These are phyloP conservation scores for Kregervanrija delftensis DNA, from an alignment of 805 yeast genomes.

Conservation along the genomic window DNA sequence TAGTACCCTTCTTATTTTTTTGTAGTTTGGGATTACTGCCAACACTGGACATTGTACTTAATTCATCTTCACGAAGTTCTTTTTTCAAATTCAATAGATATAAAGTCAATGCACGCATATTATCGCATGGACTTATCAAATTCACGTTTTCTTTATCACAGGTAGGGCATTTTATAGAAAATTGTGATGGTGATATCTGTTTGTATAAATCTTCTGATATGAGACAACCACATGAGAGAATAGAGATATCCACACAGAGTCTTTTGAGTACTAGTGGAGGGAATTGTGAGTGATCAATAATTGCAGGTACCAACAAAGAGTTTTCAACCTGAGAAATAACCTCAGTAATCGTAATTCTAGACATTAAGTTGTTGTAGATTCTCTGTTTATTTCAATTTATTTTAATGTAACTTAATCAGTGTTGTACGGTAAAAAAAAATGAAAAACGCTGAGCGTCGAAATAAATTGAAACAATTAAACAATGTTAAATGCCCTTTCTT, in stretches of 20 bases:
- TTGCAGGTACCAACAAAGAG: conserved; percentile 15
- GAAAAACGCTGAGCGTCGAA: too few species aligned
- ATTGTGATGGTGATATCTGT: conserved; percentile 13
- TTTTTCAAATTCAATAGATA: conserved; percentile 9
- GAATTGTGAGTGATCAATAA: conserved; percentile 16
- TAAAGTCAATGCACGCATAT: conserved; percentile 23
- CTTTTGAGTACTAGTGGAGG: conserved; percentile 16
- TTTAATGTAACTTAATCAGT: too few species aligned
- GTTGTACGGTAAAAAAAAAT: too few species aligned
- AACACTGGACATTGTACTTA: neutral
- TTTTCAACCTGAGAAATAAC: conserved; percentile 11
- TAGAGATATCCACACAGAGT: conserved; percentile 23
- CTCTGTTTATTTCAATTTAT: too few species aligned
- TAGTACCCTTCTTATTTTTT: conserved; percentile 3
- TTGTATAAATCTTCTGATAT: conserved; percentile 27
- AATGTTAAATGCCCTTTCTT: too few species aligned
- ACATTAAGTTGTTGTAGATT: too few species aligned
- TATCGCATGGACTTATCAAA: conserved; percentile 28
- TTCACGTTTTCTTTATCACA: conserved; percentile 22
- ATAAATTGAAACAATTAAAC: too few species aligned
- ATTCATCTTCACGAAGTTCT: conserved; percentile 7
- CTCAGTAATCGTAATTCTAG: neutral
- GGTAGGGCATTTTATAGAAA: conserved; percentile 29
- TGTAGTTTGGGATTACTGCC: neutral
- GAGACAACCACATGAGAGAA: conserved; percentile 35